Evolutionary conservation across 352 stramenopile genomes (phyloP).

Genomic region (Albugo laibachii): DNA sequence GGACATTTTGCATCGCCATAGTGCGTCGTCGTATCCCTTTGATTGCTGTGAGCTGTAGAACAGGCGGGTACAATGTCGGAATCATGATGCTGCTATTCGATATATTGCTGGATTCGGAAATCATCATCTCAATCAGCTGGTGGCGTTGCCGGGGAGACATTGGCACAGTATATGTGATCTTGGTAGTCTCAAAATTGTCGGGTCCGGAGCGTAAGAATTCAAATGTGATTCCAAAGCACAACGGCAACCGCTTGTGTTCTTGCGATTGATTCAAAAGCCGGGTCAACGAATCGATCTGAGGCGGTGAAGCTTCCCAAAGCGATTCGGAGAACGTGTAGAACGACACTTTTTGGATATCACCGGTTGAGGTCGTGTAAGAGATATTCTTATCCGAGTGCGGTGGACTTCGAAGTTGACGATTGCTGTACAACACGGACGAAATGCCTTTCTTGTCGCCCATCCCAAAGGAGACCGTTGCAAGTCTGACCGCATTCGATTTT

Average conservation of each 20-base stretch:
- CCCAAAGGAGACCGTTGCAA: constrained; percentile 41
- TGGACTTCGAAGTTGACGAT: constrained; percentile 32
- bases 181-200: constrained; percentile 30
- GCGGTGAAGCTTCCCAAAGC: constrained; percentile 53
- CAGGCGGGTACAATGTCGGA: constrained; percentile 23
- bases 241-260: constrained; percentile 25
- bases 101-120: constrained; percentile 12
- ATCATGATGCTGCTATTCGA: constrained; percentile 26
- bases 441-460: constrained; percentile 55
- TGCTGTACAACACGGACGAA: constrained; percentile 53
- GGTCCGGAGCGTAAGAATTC: constrained; percentile 23
- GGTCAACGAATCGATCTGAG: constrained; percentile 47
- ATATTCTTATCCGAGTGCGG: constrained; percentile 34
- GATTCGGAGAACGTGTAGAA: constrained; percentile 59
- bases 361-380: constrained; percentile 15
- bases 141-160: constrained; percentile 42
- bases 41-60: constrained; percentile 58
- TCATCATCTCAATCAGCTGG: constrained; percentile 46
- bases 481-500: constrained; percentile 36
- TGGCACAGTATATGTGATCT: constrained; percentile 19
- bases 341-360: constrained; percentile 35
- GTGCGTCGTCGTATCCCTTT: constrained; percentile 33
- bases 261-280: constrained; percentile 38
- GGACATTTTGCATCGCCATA: constrained; percentile 24
- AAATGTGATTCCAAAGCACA: constrained; percentile 54